phyloP scores from a whole-genome alignment of 306 rosid genomes.

The Castanea crenata region DNA sequence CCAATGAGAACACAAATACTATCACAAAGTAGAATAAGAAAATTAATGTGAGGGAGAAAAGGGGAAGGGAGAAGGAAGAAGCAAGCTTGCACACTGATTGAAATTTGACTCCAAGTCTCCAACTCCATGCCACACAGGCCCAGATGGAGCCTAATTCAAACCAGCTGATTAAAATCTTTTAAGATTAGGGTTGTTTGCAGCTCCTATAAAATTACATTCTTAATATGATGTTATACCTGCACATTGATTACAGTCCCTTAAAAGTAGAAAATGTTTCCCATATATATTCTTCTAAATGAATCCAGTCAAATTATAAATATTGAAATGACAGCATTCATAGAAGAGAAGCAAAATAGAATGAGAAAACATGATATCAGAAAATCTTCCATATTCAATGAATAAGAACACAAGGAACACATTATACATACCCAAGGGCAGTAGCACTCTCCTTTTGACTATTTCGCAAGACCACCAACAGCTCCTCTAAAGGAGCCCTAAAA shows the following conservation, averaged over 20 bases:
- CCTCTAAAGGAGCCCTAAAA: conserved; percentile 91
- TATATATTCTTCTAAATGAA: no score
- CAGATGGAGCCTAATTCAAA: not conserved
- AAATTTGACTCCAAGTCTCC: not conserved
- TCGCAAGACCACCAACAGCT: conserved; percentile 73
- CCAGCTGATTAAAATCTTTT: not conserved
- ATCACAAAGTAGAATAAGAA: not conserved
- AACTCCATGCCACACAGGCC: not conserved
- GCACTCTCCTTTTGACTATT: conserved; percentile 65
- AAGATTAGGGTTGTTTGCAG: not conserved
- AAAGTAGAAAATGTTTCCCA: not conserved
- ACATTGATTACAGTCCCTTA: not conserved
- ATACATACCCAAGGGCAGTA: conserved; percentile 67
- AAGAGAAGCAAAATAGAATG: not conserved
- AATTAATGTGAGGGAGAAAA: not conserved
- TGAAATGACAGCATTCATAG: not conserved
- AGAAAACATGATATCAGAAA: not conserved
- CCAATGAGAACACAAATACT: not conserved
- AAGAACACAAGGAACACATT: not conserved
- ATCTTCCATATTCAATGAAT: not conserved
- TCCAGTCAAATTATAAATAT: not conserved
- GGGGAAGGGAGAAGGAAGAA: not conserved
- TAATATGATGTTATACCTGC: not conserved
- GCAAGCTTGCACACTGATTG: not conserved
- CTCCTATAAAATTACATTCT: not conserved